Evolutionary conservation across 192 early-diverging fungal species (phyloP).

Genomic region (Phlyctochytrium bullatum): DNA sequence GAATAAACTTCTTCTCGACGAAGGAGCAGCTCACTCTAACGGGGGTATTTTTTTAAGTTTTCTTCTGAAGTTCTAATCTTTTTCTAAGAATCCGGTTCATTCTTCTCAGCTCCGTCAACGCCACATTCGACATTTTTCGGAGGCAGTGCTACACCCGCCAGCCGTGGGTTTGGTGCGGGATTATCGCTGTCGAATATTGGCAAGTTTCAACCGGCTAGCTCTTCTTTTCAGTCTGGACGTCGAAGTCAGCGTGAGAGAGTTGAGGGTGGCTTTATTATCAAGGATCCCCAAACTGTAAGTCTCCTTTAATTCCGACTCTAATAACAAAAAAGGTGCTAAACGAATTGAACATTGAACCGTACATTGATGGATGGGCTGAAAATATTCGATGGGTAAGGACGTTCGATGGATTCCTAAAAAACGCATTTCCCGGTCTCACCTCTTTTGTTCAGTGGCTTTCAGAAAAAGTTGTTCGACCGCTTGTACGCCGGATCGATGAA

Average conservation of each 20-base stretch:
- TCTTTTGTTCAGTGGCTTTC: slow-evolving; percentile 26
- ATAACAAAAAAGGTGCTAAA: slow-evolving; percentile 20
- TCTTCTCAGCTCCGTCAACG: not conserved
- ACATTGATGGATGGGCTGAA: slow-evolving; percentile 36
- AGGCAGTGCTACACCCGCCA: not conserved
- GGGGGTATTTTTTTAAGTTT: too few species aligned
- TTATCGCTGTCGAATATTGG: not conserved
- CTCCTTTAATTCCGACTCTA: not conserved
- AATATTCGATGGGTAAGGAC: slow-evolving; percentile 27
- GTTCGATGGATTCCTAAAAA: not conserved
- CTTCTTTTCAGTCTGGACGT: not conserved
- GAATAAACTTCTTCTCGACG: too few species aligned
- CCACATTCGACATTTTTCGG: not conserved
- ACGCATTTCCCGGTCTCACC: not conserved
- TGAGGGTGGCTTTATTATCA: slow-evolving; percentile 18
- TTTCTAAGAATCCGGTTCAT: not conserved
- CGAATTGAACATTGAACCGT: slow-evolving; percentile 26
- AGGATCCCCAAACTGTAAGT: slow-evolving; percentile 9
- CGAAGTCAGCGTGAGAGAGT: slow-evolving; percentile 1
- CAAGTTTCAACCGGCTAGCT: not conserved
- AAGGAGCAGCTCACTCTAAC: too few species aligned
- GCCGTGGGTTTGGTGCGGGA: too few species aligned
- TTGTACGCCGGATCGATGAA: slow-evolving; percentile 19
- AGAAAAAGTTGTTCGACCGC: slow-evolving; percentile 19
- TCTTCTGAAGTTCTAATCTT: too few species aligned